phyloP scores from a whole-genome alignment of 331 rosid species.

The Acacia pycnantha region DNA sequence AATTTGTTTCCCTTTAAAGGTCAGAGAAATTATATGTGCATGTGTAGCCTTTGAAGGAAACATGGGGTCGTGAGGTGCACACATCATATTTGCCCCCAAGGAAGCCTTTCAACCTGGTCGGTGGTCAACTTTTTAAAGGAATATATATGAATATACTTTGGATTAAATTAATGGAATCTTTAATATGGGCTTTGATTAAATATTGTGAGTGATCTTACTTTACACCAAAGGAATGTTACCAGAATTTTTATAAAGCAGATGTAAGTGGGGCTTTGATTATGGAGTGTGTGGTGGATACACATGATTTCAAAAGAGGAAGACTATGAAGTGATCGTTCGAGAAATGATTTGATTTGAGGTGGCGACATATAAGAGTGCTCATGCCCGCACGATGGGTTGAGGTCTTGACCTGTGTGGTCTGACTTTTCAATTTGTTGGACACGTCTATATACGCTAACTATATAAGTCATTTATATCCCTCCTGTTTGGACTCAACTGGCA shows the following conservation, averaged over 20 bases:
- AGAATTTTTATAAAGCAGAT: too few relatives aligned
- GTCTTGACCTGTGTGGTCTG: neutral
- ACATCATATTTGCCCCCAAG: neutral
- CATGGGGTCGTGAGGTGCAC: slow-evolving; percentile 22
- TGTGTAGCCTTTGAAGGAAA: neutral
- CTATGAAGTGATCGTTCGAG: neutral
- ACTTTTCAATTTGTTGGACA: neutral
- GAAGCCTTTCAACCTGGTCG: slow-evolving; percentile 15
- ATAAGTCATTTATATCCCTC: too few relatives aligned
- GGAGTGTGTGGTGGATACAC: too few relatives aligned
- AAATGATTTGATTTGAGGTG: slow-evolving; percentile 3
- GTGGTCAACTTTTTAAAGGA: slow-evolving; percentile 34
- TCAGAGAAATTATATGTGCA: neutral
- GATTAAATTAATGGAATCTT: neutral
- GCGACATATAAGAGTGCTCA: neutral
- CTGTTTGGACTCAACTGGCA: too few relatives aligned
- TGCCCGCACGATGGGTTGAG: neutral
- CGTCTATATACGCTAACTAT: too few relatives aligned
- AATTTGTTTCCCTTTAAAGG: too few relatives aligned
- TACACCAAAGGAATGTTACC: neutral
- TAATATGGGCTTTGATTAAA: neutral
- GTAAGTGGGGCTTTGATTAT: too few relatives aligned
- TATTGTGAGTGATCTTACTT: neutral
- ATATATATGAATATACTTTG: neutral
- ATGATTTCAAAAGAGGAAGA: too few relatives aligned